Evolutionary conservation across 148 eudicot species (phyloP).

Genomic region (Amaranthus hypochondriacus): DNA sequence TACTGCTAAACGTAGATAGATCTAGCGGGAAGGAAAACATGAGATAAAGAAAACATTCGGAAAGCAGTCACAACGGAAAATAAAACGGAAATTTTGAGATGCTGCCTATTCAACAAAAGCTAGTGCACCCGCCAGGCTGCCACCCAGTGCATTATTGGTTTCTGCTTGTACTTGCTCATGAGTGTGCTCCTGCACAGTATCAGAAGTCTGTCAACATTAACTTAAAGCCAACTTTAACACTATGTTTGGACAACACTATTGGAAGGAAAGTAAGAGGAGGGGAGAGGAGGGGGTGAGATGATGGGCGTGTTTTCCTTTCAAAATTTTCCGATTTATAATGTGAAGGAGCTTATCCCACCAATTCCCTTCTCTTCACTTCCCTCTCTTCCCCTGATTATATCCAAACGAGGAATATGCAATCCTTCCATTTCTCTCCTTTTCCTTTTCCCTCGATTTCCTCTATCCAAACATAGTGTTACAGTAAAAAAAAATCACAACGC

Average conservation of each 20-base stretch:
- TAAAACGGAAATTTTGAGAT: not conserved
- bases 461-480: no score
- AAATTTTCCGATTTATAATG: no score
- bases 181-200: constrained; percentile 26
- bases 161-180: constrained; percentile 22
- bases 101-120: constrained; percentile 29
- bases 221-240: not conserved
- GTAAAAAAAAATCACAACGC: no score
- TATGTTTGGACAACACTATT: not conserved
- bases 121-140: not conserved
- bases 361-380: no score
- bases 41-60: not conserved
- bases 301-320: no score
- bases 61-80: no score
- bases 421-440: not conserved
- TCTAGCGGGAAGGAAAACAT: not conserved
- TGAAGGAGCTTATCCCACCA: no score
- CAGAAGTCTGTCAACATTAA: not conserved
- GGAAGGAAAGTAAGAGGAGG: no score
- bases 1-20: not conserved
- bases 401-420: no score
- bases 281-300: no score
- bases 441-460: not conserved
- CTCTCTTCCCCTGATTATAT: no score
- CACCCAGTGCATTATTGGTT: constrained; percentile 17